These are phyloP conservation scores for Nasturtium officinale DNA, from an alignment of 345 rosid genomes.

Conservation along the genomic window DNA sequence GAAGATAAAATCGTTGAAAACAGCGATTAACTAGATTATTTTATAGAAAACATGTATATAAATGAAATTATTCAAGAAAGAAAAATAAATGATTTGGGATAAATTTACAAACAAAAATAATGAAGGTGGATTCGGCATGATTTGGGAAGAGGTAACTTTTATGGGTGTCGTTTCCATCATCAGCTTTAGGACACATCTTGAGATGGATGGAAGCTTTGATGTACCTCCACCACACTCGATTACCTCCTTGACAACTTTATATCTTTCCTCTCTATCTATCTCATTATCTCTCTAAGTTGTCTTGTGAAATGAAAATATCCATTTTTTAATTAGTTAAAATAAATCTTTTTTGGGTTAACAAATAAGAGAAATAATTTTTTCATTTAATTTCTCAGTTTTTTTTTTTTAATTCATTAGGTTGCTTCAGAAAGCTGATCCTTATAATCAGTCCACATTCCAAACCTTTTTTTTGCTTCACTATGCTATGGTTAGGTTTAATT, in stretches of 20 bases:
- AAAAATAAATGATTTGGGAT: not conserved
- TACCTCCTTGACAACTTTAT: constrained; percentile 31
- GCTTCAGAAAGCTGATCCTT: constrained; percentile 40
- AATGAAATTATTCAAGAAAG: not conserved
- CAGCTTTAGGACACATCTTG: constrained; percentile 49
- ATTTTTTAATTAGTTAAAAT: constrained; percentile 13
- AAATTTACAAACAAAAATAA: constrained; percentile 9
- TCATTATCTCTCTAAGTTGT: constrained; percentile 1
- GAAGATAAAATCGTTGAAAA: not conserved
- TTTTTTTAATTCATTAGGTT: constrained; percentile 20
- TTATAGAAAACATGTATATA: not conserved
- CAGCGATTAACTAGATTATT: not conserved
- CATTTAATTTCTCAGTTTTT: constrained; percentile 4
- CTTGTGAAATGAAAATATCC: constrained; percentile 25
- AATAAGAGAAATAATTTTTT: not conserved
- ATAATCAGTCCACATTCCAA: constrained; percentile 25
- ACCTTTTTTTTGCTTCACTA: constrained; percentile 31
- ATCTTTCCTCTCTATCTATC: constrained; percentile 7
- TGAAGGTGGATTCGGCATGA: constrained; percentile 39
- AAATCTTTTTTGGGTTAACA: not conserved
- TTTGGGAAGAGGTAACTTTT: constrained; percentile 38
- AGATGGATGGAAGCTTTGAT: constrained; percentile 46
- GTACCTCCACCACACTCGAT: constrained; percentile 48
- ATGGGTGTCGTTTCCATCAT: constrained; percentile 45
- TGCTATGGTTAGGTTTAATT: constrained; percentile 33